Percentiles rank a stretch among this genome's conserved stretches.
These are phyloP conservation scores for Paraleonurus japonicus DNA, from an alignment of 257 asterid species.

Conservation along the genomic window DNA sequence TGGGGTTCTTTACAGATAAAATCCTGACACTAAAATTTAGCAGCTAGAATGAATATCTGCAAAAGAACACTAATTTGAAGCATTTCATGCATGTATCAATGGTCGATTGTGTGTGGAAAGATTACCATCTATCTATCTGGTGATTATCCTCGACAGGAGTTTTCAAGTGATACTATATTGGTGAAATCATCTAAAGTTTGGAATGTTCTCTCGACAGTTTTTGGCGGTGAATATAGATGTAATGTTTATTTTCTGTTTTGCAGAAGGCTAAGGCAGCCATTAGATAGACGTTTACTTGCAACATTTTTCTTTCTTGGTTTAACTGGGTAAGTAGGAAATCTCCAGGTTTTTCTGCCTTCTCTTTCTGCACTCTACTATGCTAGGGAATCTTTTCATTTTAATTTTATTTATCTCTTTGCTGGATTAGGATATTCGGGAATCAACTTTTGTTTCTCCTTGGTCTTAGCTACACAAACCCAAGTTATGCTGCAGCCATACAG, in stretches of 20 bases:
- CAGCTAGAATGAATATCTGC: too few species aligned
- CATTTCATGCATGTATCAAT: background rate
- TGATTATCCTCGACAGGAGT: too few species aligned
- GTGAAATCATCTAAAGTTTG: background rate
- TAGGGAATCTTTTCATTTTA: background rate
- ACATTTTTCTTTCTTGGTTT: constrained; percentile 85
- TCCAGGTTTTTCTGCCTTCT: background rate
- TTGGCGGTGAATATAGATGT: background rate
- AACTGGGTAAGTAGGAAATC: constrained; percentile 68
- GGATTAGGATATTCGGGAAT: constrained; percentile 79
- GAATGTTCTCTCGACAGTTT: background rate
- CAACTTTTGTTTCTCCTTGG: constrained; percentile 95
- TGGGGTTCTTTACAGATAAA: too few species aligned
- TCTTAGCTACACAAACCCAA: constrained; percentile 92
- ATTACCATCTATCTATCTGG: background rate
- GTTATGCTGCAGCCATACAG: constrained; percentile 95
- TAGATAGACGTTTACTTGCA: constrained; percentile 50
- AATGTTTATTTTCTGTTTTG: constrained; percentile 20
- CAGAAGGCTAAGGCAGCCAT: constrained; percentile 74
- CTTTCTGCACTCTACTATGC: constrained; percentile 13
- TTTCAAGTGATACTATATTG: too few species aligned
- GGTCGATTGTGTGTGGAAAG: background rate
- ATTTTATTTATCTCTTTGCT: constrained; percentile 18
- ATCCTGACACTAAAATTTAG: too few species aligned
- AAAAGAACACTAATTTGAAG: too few species aligned